Evolutionary conservation across 139 green algal species (phyloP).

Genomic region (Volvox africanus): DNA sequence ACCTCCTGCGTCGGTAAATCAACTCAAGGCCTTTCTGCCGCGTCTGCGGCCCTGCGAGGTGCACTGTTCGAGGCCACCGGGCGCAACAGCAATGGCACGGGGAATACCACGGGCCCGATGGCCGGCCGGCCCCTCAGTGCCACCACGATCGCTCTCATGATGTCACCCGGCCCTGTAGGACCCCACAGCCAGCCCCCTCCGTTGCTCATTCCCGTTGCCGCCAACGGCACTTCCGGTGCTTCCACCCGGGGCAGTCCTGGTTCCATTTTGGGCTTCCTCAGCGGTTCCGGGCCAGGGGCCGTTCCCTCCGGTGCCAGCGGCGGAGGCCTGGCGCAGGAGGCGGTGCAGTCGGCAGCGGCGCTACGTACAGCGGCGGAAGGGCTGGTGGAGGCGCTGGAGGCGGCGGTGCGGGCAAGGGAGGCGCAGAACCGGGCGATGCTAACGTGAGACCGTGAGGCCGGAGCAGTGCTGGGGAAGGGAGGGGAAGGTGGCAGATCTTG

Average conservation of each 20-base stretch:
- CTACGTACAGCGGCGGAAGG: slow-evolving; percentile 5
- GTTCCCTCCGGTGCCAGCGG: background rate
- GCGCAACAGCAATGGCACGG: background rate
- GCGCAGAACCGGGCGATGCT: slow-evolving; percentile 25
- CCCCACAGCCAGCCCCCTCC: background rate
- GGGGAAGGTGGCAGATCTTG: too few relatives aligned
- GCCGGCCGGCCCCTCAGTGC: slow-evolving; percentile 8
- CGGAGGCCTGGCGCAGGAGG: background rate
- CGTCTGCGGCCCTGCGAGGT: background rate
- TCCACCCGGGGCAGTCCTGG: background rate
- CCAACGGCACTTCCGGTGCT: background rate
- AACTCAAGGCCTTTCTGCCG: background rate
- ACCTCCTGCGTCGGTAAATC: too few relatives aligned
- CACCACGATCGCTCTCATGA: background rate
- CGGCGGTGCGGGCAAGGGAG: slow-evolving; percentile 3
- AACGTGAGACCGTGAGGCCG: background rate
- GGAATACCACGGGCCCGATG: background rate
- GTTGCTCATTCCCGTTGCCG: background rate
- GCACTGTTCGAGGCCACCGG: slow-evolving; percentile 24
- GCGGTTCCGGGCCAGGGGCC: background rate
- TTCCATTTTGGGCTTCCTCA: slow-evolving; percentile 5
- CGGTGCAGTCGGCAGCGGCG: background rate
- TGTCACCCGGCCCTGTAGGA: background rate
- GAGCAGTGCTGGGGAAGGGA: too few relatives aligned
- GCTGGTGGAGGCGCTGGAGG: background rate